phyloP scores from a whole-genome alignment of 805 yeast genomes.

The Millerago galiae region DNA sequence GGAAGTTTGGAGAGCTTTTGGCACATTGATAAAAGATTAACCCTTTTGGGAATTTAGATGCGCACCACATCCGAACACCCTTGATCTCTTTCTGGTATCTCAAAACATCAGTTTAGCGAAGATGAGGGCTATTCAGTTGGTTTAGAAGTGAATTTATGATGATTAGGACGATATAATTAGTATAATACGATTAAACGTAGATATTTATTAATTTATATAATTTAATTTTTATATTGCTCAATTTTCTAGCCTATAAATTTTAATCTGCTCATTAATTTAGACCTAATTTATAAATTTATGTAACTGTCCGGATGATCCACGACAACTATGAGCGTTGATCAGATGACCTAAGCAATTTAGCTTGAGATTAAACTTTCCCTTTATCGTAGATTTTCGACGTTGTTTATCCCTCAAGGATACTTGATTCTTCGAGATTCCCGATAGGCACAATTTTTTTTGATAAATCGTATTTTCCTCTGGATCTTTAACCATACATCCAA shows the following conservation, averaged over 20 bases:
- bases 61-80: neutral
- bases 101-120: neutral
- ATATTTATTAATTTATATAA: no score
- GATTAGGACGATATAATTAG: no score
- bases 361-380: no score
- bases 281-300: no score
- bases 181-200: no score
- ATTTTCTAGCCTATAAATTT: no score
- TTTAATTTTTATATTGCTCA: no score
- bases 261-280: no score
- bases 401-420: neutral
- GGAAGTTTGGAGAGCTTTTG: neutral
- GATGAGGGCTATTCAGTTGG: neutral
- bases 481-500: neutral
- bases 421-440: neutral
- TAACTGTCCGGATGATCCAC: no score
- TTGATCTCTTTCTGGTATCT: constrained; percentile 1
- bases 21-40: neutral
- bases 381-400: no score
- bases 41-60: neutral
- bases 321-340: no score
- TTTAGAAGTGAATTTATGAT: neutral
- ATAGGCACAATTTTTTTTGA: neutral
- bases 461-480: neutral
- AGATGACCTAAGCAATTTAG: no score